These are phyloP conservation scores for Paraconiothyrium brasiliense DNA, from an alignment of 2,329 filamentous ascomycete genomes.

Conservation along the genomic window DNA sequence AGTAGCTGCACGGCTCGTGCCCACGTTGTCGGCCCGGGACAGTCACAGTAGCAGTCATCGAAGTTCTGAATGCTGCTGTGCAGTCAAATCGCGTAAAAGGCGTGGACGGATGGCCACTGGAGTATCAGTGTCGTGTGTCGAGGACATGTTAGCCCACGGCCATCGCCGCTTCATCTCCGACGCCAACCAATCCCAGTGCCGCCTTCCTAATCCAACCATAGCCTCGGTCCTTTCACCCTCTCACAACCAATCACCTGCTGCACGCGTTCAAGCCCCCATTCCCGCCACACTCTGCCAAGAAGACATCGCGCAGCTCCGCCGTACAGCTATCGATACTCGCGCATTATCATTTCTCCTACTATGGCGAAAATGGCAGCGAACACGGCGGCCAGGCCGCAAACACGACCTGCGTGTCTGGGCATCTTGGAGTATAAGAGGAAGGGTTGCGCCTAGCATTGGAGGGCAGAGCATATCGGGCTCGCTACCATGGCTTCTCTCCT, in stretches of 20 bases:
- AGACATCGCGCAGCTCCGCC: constrained; percentile 13
- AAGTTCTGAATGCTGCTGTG: neutral
- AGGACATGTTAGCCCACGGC: constrained; percentile 5
- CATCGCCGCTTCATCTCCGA: constrained; percentile 21
- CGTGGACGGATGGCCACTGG: neutral
- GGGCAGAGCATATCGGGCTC: constrained; percentile 11
- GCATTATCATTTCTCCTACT: constrained; percentile 10
- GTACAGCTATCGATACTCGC: constrained; percentile 1
- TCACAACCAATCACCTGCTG: constrained; percentile 21
- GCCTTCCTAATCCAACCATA: constrained; percentile 19
- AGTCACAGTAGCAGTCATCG: neutral
- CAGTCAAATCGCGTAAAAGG: neutral
- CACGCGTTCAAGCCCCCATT: constrained; percentile 25
- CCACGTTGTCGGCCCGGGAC: neutral
- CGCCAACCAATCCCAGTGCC: constrained; percentile 2
- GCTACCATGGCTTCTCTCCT: constrained; percentile 21
- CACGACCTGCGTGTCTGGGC: constrained; percentile 13
- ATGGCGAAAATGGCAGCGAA: neutral
- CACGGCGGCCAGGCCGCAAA: constrained; percentile 5
- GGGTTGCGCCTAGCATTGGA: neutral
- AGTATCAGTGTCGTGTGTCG: neutral
- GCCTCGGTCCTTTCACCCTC: constrained; percentile 13
- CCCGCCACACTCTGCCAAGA: constrained; percentile 18
- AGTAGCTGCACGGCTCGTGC: neutral
- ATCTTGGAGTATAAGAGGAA: constrained; percentile 17